Percentiles rank a stretch among this genome's conserved stretches.
Evolutionary conservation across 116 monocot species (phyloP).

Genomic region (Zostera marina): DNA sequence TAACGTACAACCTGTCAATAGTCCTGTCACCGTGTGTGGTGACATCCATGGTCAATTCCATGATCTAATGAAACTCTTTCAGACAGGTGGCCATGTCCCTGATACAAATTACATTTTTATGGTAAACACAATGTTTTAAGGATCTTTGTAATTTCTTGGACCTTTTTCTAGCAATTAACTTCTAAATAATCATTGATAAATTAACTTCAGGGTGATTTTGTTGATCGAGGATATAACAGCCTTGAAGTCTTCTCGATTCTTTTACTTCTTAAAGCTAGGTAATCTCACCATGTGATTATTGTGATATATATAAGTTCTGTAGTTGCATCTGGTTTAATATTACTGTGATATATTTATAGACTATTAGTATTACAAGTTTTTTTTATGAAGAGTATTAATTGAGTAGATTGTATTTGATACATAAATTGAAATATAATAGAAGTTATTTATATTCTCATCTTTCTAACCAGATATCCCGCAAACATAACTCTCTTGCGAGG

Average conservation of each 20-base stretch:
- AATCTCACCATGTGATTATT: conserved; percentile 7
- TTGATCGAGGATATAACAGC: conserved; percentile 97
- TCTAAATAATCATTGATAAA: conserved; percentile 5
- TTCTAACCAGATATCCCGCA: conserved; percentile 57
- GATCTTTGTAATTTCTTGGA: background rate
- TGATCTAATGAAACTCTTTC: conserved; percentile 99
- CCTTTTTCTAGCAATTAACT: background rate
- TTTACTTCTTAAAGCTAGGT: conserved; percentile 98
- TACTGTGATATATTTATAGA: too few species aligned
- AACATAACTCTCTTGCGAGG: conserved; percentile 86
- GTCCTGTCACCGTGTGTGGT: conserved; percentile 95
- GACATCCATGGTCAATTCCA: conserved; percentile 99
- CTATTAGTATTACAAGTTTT: too few species aligned
- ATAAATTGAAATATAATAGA: too few species aligned
- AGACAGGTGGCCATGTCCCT: conserved; percentile 97
- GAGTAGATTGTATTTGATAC: too few species aligned
- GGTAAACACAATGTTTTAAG: conserved; percentile 25
- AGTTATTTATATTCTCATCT: background rate
- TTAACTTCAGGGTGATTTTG: conserved; percentile 80
- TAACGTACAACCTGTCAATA: conserved; percentile 97
- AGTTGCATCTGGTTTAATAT: too few species aligned
- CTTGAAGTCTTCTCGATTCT: conserved; percentile 95
- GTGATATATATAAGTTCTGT: background rate
- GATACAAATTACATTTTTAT: conserved; percentile 99
- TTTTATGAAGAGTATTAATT: too few species aligned